Base-by-base conservation (phyloP, 331 rosid species). In the Malus hybrid region DNA sequence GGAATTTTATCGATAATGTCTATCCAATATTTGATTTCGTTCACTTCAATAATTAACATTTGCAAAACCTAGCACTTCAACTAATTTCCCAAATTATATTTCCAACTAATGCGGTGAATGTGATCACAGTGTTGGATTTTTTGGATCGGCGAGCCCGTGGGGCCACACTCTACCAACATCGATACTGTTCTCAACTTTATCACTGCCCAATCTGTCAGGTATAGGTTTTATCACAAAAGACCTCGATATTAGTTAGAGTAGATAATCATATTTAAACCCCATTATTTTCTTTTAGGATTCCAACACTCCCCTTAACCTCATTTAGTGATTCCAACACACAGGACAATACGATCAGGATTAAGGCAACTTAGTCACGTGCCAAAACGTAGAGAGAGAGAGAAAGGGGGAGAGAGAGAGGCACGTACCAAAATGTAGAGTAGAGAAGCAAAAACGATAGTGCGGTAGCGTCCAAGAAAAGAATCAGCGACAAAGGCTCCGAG, bases 391-490 rank as follows among this genome's bases (percentile, higher is more conserved):
- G 24, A 20, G 24, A 14, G 28, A 57, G 1, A 56, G 24, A 1
- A 8, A 54, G 59, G 18, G n/a, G 0, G 13, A 19, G 62, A 10
- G 65, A 14, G 14, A 14, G 9, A 5, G 20, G 32, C 12, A n/a
- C 59, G 39, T 48, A 86, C 90, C 85, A 84, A 19, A 59, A 86
- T 76, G 60, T 86, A 84, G 60, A 87, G 27, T 6, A 83, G 64
- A 13, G 86, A 77, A 6, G 90, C 73, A 16, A 75, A 13, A 48
- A 80, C 7, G 8, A 84, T 75, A 12, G 88, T 82, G 52, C 80
- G 87, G 75, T 80, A 83, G 55, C 91, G 88, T 7, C 91, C 91
- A 6, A 87, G 68, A 80, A 80, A 85, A 11, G 91, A 80, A 52
- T 87, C 91, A 3, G 88, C 88, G 1, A 85, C 33, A 22, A 79